Evolutionary conservation across 2,329 filamentous ascomycete genomes (phyloP), one percentile per base, ranked within the genome.

Genomic region (Penicillium verrucosum): DNA sequence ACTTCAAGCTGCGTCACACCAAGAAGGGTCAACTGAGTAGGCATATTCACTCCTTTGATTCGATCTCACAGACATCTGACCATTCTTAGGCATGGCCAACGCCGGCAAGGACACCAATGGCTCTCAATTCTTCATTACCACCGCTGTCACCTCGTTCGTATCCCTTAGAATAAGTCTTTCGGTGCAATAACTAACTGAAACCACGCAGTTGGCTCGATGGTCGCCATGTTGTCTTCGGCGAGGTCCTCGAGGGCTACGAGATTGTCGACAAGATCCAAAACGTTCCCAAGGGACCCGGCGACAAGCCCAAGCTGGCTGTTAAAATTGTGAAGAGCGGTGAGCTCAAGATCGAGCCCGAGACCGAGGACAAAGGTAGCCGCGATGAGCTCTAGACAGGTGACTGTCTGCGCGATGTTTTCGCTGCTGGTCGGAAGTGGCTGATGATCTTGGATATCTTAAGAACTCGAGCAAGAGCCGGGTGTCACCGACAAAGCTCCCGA

Each of bases 1-100:
- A 88, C 81, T 87, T 88, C 78, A 87, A 87, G 79, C 77, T 87
- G 69, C 85, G 85, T 76, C 85, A 87, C 77, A 85, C 77, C 74
- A 84, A 84, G 74, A 83, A 82, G 70, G 84, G 84, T 57, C 77
- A 85, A 54, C 75, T 88, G 61, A 85, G 81, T 82, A 54, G 51
- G 51, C 9, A 16, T 46, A 23, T 30, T 16, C 12, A 27, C 10
- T 21, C 30, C 3, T 40, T 21, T 29, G 18, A 36, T 21, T 21
- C 21, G 30, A 37, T 25, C 16, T n/a, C 23, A 27, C 25, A 25
- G 23, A 6, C 21, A 45, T 23, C 42, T 51, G 21, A 32, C 32
- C 30, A 34, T 41, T 37, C 14, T 14, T 69, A 80, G 83, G 83
- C 77, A 88, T 85, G 85, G 85, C 83, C 66, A 87, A 86, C 74